These are phyloP conservation scores for Cavenderia fasciculata DNA, from an alignment of 78 protist species.

Conservation along the genomic window DNA sequence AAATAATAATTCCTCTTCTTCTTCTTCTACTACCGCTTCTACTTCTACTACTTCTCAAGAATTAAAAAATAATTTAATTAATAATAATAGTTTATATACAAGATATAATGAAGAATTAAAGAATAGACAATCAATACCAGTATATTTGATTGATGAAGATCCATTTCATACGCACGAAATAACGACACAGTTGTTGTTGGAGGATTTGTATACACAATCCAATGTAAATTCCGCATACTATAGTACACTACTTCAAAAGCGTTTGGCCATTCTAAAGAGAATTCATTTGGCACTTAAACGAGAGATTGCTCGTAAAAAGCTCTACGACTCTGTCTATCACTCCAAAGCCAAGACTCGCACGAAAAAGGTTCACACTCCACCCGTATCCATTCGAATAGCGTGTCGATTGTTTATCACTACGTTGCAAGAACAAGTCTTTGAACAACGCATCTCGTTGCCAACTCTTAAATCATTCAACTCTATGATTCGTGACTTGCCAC, in stretches of 20 bases:
- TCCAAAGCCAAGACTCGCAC: conserved; percentile 72
- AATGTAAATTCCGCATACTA: conserved; percentile 74
- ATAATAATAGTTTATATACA: neutral
- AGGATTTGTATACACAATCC: conserved; percentile 72
- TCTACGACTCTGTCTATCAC: conserved; percentile 64
- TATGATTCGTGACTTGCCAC: conserved; percentile 73
- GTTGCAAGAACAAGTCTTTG: conserved; percentile 66
- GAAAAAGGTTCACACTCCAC: conserved; percentile 64
- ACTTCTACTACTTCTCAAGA: no score
- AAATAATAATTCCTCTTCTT: neutral
- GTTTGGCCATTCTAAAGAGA: conserved; percentile 66
- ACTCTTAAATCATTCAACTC: conserved; percentile 66
- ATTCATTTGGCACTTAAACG: conserved; percentile 72
- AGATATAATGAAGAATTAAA: conserved; percentile 42
- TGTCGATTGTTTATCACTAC: conserved; percentile 76
- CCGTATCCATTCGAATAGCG: conserved; percentile 76
- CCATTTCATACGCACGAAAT: conserved; percentile 62
- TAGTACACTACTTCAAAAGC: conserved; percentile 47
- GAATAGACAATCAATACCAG: conserved; percentile 68
- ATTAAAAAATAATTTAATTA: no score
- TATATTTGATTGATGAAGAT: conserved; percentile 66
- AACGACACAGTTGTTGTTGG: conserved; percentile 26
- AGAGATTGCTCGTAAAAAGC: conserved; percentile 79
- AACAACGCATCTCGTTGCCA: conserved; percentile 54
- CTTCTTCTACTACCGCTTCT: neutral